Evolutionary conservation across 1,284 basidiomycete species (phyloP).

Genomic region (Rhodotorula sp.): DNA sequence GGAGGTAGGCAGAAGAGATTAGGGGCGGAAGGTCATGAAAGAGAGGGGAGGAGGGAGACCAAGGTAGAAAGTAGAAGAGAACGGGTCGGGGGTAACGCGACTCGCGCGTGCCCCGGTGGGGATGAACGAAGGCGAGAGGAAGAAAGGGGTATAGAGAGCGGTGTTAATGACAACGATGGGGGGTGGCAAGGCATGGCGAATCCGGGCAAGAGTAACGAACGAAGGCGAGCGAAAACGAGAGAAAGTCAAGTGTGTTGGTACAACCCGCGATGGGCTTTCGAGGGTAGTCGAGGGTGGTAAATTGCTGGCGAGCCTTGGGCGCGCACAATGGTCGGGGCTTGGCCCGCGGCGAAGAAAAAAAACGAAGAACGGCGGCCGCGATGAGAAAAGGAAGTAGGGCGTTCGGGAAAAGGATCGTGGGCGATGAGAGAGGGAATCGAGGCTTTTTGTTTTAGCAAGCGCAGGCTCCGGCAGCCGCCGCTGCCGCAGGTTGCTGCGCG

Average conservation of each 20-base stretch:
- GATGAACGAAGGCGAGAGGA: not conserved
- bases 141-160: not conserved
- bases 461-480: conserved; percentile 17
- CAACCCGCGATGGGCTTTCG: not conserved
- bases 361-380: too few species aligned
- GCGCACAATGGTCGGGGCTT: too few species aligned
- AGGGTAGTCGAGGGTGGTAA: too few species aligned
- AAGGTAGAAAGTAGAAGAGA: not conserved
- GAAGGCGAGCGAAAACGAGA: not conserved
- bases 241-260: not conserved
- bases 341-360: too few species aligned
- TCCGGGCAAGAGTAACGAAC: not conserved
- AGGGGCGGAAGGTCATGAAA: not conserved
- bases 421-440: too few species aligned
- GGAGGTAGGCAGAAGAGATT: not conserved
- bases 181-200: not conserved
- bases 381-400: too few species aligned
- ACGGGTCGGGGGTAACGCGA: not conserved
- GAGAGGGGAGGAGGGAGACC: too few species aligned
- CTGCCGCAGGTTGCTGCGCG: conserved; percentile 2
- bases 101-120: too few species aligned
- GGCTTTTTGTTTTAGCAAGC: not conserved
- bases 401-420: too few species aligned
- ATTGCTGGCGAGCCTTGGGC: too few species aligned
- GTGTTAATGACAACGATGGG: not conserved